Evolutionary conservation across 306 rosid genomes (phyloP), one percentile per base, ranked within the genome.

Genomic region (Amphicarpaea edgeworthii): DNA sequence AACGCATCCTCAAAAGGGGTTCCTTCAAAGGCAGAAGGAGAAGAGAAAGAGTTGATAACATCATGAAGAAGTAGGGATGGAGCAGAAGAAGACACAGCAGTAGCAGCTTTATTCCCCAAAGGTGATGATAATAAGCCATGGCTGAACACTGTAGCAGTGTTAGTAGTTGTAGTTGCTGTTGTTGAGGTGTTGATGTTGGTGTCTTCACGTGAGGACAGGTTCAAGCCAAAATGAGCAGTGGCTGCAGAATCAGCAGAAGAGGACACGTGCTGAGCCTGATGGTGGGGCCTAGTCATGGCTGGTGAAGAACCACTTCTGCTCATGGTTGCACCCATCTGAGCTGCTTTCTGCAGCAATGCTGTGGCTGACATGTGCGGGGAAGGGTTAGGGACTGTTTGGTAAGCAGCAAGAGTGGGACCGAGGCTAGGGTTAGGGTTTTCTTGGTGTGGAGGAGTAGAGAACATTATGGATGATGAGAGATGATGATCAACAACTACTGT

Each of bases 321-420:
- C 76, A 50, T 86, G 59, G 97, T 90, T 65, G 97, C 88, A 67
- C 99, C 99, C 91, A 95, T 90, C 73, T 92, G 93, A 62, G 99
- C 94, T 76, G 99, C 98, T 82, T 90, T 96, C 86, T 96, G 99
- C 12, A 96, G 90, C 86, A 96, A 83, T 47, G 98, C 99, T 58
- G 98, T 92, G 81, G 99, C 99, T 72, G 99, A 92, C 93, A 96
- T 89, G 83, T 90, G 92, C 2, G 97, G 84, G n/a, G 93, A 86
- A 34, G 81, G 30, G 30, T 19, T 3, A 16, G 89, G 72, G 2
- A 82, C 67, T 41, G 90, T 47, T 65, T 85, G 89, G 86, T 79
- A 82, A 47, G 83, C 58, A 53, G 89, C 89, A 32, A 86, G 77
- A 28, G 86, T 81, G 83, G 90, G 82, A 14, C 92, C 90, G 45